phyloP scores from a whole-genome alignment of 805 yeast genomes.

The Pichia sporocuriosa region DNA sequence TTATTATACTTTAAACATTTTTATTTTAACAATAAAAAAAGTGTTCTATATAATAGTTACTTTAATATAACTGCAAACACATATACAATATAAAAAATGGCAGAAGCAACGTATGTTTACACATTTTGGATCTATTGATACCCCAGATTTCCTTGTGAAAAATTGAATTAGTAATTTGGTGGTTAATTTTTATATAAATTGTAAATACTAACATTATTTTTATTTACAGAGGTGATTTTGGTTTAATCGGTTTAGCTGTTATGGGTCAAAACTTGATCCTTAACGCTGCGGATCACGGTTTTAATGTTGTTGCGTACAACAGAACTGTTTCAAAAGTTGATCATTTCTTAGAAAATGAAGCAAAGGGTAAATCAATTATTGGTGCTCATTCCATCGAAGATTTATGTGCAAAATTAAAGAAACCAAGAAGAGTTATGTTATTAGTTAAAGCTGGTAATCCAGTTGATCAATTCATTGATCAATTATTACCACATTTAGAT shows the following conservation, averaged over 20 bases:
- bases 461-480: constrained; percentile 85
- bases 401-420: constrained; percentile 80
- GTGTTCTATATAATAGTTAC: not conserved
- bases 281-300: constrained; percentile 98
- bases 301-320: constrained; percentile 97
- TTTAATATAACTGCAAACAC: not conserved
- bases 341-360: constrained; percentile 87
- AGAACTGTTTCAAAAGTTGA: constrained; percentile 96
- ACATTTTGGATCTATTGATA: not conserved
- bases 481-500: constrained; percentile 85
- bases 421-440: constrained; percentile 92
- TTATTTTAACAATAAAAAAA: too few relatives aligned
- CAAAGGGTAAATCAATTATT: constrained; percentile 92
- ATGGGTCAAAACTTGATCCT: constrained; percentile 98
- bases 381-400: constrained; percentile 94
- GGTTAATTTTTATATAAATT: too few relatives aligned
- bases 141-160: too few relatives aligned
- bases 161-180: too few relatives aligned
- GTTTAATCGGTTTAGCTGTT: constrained; percentile 98
- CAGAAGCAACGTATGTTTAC: constrained; percentile 8
- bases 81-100: constrained; percentile 1
- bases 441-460: constrained; percentile 96
- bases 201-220: not conserved
- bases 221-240: constrained; percentile 81
- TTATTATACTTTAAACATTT: too few relatives aligned